A percentile compares a stretch with the other conserved stretches of the same genome.
Evolutionary conservation across 2,329 filamentous ascomycete genomes (phyloP).

Genomic region (Paecilomyces fulvus): DNA sequence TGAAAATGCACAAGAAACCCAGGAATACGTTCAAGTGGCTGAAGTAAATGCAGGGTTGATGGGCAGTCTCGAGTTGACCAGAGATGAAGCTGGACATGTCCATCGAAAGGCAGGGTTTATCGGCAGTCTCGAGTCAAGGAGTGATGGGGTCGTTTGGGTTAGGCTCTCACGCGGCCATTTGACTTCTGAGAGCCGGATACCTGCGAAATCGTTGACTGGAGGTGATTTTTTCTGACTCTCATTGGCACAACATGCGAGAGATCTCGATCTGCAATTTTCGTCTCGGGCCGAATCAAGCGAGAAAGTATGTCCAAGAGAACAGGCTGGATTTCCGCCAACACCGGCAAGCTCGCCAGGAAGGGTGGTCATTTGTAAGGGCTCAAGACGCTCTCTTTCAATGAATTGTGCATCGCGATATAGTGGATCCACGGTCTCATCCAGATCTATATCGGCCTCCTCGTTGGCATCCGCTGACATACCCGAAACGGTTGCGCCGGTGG

Average conservation of each 20-base stretch:
- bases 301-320: constrained; percentile 4
- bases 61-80: neutral
- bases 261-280: neutral
- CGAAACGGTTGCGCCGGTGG: constrained; percentile 7
- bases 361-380: constrained; percentile 3
- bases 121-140: constrained; percentile 22
- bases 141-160: constrained; percentile 12
- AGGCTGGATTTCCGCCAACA: constrained; percentile 14
- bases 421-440: constrained; percentile 10
- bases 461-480: neutral
- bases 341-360: constrained; percentile 16
- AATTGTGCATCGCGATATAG: constrained; percentile 6
- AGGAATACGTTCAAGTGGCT: neutral
- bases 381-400: constrained; percentile 2
- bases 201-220: constrained; percentile 13
- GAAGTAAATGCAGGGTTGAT: neutral
- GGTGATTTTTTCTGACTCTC: neutral
- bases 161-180: constrained; percentile 6
- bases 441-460: constrained; percentile 11
- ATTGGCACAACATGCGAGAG: neutral
- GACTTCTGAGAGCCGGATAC: neutral
- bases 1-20: too few relatives aligned
- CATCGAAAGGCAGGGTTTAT: constrained; percentile 21
- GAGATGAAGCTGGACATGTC: neutral
- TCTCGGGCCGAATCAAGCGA: neutral